Evolutionary conservation across 129 eudicot genomes (phyloP), one percentile per base, ranked within the genome.

Genomic region (Mikania micrantha): DNA sequence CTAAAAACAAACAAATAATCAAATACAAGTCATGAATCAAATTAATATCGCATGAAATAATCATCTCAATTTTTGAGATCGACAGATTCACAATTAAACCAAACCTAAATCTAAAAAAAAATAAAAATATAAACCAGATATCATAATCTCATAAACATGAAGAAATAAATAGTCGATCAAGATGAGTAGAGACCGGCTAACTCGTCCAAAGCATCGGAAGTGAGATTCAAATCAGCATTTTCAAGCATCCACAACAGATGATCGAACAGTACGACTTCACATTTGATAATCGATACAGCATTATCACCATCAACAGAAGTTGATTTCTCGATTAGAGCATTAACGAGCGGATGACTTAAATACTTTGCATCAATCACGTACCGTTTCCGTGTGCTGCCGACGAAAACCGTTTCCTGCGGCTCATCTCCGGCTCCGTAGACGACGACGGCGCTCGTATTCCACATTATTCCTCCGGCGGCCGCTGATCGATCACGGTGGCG

Each of bases 191-290:
- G 83, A 22, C 85, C 83, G 22, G 88, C 91, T 11, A 88, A 34
- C 48, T 88, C 96, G 24, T 83, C 88, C 75, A 85, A 74, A 39
- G 88, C 80, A 60, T 88, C 88, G 0, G 84, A 79, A 42, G 48
- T 65, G 22, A 70, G 77, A 31, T 72, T 77, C 3, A 87, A 83
- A 42, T 88, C 91, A 32, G 65, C 84, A 40, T 83, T 83, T n/a
- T 88, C 89, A 21, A 88, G 85, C 96, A 88, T 85, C 96, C 96
- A 85, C 21, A 85, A 60, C 41, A 85, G 82, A 61, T 84, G 95
- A 74, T 87, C 95, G 35, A 87, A 87, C 2, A 87, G 75, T 40
- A 87, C 95, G 25, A 87, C 95, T 36, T 87, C 95, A 76, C 95
- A 87, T 24, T 81, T 84, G 49, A 87, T 63, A 47, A 87, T 71